phyloP scores from a whole-genome alignment of 1,284 basidiomycete species.

The Chondrostereum purpureum region DNA sequence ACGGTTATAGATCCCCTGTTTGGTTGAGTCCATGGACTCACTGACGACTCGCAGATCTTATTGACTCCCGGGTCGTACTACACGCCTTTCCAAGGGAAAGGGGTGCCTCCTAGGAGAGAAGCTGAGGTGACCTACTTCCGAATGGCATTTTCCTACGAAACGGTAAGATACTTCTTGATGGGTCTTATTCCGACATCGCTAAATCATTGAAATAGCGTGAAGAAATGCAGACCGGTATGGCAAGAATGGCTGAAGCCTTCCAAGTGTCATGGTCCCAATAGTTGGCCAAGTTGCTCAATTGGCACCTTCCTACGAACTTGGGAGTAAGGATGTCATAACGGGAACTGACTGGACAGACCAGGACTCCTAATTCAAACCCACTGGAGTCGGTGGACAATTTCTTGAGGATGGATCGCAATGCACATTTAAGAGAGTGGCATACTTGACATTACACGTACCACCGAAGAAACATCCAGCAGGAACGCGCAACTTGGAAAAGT shows the following conservation, averaged over 20 bases:
- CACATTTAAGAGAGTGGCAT: too few species aligned
- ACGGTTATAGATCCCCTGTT: background rate
- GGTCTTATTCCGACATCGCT: too few species aligned
- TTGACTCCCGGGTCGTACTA: conserved; percentile 14
- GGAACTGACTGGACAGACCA: too few species aligned
- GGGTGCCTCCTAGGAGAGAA: conserved; percentile 5
- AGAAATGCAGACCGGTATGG: conserved; percentile 12
- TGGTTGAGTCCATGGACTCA: background rate
- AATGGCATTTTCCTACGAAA: conserved; percentile 11
- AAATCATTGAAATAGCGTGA: conserved; percentile 9
- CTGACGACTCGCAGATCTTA: conserved; percentile 8
- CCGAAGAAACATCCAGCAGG: too few species aligned
- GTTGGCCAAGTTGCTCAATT: too few species aligned
- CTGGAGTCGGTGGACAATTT: too few species aligned
- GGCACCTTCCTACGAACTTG: too few species aligned
- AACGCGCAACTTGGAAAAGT: too few species aligned
- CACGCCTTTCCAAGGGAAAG: conserved; percentile 11
- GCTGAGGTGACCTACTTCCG: conserved; percentile 12
- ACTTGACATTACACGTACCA: too few species aligned
- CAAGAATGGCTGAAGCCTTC: conserved; percentile 13
- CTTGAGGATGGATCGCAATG: too few species aligned
- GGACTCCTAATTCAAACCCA: too few species aligned
- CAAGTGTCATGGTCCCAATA: background rate
- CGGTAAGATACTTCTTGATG: conserved; percentile 4
- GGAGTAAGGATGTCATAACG: too few species aligned